Conservation (phyloP, 208 protist genomes). For the Sergeia podlipaevii region DNA sequence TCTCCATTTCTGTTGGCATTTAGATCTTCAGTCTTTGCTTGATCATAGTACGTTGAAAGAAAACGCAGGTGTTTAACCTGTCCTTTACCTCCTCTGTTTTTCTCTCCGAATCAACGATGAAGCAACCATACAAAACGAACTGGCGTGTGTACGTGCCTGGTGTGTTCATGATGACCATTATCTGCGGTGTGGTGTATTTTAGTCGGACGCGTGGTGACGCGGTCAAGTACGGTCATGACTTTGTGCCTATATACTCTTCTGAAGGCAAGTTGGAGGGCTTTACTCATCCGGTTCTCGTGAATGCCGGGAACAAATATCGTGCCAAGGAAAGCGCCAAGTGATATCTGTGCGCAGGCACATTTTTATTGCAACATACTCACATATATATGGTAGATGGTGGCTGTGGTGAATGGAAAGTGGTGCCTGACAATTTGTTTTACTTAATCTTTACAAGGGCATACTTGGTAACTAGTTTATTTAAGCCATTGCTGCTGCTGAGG, state of each 20-base stretch:
- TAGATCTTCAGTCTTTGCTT: background rate
- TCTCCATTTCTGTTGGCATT: background rate
- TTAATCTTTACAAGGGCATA: too few species aligned
- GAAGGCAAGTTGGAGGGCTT: constrained; percentile 86
- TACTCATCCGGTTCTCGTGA: constrained; percentile 80
- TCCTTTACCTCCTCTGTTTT: background rate
- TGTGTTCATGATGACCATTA: constrained; percentile 61
- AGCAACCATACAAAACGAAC: constrained; percentile 65
- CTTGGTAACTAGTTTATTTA: too few species aligned
- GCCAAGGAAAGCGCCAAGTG: constrained; percentile 43
- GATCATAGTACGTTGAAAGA: too few species aligned
- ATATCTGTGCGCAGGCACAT: too few species aligned
- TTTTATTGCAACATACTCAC: too few species aligned
- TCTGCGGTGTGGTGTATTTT: constrained; percentile 66
- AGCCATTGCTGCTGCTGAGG: too few species aligned
- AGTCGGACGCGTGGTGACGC: constrained; percentile 43
- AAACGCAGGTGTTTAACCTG: background rate
- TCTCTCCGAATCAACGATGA: constrained; percentile 25
- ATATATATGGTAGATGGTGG: too few species aligned
- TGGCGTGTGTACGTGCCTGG: constrained; percentile 83
- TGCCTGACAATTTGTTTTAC: too few species aligned
- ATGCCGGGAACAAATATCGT: constrained; percentile 70
- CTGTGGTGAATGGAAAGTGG: too few species aligned
- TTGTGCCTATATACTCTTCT: constrained; percentile 85
- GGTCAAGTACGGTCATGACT: constrained; percentile 83